These are phyloP conservation scores for Fusarium anthophilum DNA, from an alignment of 2,329 filamentous ascomycete species.

Conservation along the genomic window DNA sequence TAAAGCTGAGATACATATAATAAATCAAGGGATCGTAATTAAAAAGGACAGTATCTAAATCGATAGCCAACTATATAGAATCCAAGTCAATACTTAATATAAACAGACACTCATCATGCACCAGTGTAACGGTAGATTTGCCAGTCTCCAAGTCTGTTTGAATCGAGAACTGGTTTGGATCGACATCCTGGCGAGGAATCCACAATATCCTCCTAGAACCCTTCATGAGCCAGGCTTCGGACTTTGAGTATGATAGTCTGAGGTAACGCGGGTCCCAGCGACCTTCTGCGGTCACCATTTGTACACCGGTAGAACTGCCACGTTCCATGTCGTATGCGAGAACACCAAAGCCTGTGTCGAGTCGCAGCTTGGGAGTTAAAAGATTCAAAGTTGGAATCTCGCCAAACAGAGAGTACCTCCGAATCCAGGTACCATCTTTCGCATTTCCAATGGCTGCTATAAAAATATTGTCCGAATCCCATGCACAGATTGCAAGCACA, in stretches of 20 bases:
- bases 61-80: too few species aligned
- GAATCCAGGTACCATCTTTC: neutral
- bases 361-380: fast-evolving
- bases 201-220: neutral
- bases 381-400: fast-evolving
- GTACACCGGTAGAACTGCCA: fast-evolving
- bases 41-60: fast-evolving
- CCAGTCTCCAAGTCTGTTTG: fast-evolving
- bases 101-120: fast-evolving
- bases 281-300: fast-evolving
- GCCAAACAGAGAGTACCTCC: fast-evolving
- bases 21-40: too few species aligned
- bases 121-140: fast-evolving
- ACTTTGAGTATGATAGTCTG: fast-evolving
- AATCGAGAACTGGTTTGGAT: fast-evolving
- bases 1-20: too few species aligned
- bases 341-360: fast-evolving
- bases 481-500: fast-evolving
- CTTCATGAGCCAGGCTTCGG: neutral
- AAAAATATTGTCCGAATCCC: fast-evolving
- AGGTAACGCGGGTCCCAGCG: neutral
- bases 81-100: fast-evolving
- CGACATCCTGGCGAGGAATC: neutral
- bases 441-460: neutral
- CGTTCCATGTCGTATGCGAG: fast-evolving